Percentiles rank a stretch among this genome's conserved stretches.
These are phyloP conservation scores for Xylaria sp. DNA, from an alignment of 2,329 filamentous ascomycete species.

Conservation along the genomic window DNA sequence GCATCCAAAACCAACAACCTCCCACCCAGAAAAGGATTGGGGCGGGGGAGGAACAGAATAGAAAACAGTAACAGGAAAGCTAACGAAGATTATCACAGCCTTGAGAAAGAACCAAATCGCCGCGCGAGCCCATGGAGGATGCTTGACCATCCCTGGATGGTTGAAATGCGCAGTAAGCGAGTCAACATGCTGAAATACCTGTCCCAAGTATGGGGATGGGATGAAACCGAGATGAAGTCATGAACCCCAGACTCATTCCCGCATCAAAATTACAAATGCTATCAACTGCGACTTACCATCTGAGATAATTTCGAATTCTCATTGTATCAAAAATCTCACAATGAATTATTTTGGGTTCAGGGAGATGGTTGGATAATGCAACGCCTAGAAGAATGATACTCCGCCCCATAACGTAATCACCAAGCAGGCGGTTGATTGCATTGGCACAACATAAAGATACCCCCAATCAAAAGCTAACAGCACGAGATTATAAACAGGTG, in stretches of 20 bases:
- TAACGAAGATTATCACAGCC: slow-evolving; percentile 61
- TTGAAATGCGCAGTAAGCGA: slow-evolving; percentile 93
- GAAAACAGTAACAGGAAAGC: neutral
- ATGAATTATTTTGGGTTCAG: slow-evolving; percentile 6
- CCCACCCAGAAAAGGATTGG: slow-evolving; percentile 9
- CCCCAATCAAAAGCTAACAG: slow-evolving; percentile 17
- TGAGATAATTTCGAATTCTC: neutral
- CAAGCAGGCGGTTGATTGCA: slow-evolving; percentile 23
- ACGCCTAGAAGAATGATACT: slow-evolving; percentile 10
- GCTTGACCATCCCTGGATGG: slow-evolving; percentile 99
- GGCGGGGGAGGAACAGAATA: slow-evolving; percentile 9
- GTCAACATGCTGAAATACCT: slow-evolving; percentile 98
- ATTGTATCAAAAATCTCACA: slow-evolving; percentile 2
- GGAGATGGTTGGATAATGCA: slow-evolving; percentile 17
- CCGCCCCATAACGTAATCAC: slow-evolving; percentile 1
- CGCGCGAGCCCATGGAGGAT: slow-evolving; percentile 97
- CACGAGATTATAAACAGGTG: neutral
- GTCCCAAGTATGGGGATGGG: slow-evolving; percentile 96
- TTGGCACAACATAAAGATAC: slow-evolving; percentile 29
- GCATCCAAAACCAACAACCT: slow-evolving; percentile 44
- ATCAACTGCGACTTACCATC: neutral
- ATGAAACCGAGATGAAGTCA: slow-evolving; percentile 61
- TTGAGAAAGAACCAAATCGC: slow-evolving; percentile 90
- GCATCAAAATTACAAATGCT: neutral
- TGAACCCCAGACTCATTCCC: slow-evolving; percentile 22